Conservation (phyloP, 257 asterid genomes). For the Sherardia arvensis region DNA sequence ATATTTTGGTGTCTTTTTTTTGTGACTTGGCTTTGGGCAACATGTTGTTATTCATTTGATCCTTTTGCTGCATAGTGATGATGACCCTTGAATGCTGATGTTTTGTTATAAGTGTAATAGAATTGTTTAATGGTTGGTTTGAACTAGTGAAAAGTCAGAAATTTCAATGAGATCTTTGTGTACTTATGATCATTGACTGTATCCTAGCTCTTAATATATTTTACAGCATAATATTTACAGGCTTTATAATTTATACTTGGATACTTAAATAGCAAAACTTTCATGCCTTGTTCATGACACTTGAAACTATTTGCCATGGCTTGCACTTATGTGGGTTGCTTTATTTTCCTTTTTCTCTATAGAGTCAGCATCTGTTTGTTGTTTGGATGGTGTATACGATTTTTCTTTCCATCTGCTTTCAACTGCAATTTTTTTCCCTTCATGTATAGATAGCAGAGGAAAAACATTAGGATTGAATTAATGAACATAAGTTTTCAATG, state of each 20-base stretch:
- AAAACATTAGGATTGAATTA: no score
- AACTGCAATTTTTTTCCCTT: no score
- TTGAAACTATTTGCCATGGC: background rate
- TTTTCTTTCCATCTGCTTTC: background rate
- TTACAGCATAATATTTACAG: no score
- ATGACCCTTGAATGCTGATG: no score
- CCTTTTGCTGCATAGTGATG: background rate
- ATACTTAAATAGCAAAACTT: background rate
- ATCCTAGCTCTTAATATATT: background rate
- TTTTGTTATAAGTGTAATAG: no score
- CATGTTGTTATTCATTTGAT: background rate
- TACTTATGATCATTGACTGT: background rate
- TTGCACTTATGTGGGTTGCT: background rate
- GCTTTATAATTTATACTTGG: no score
- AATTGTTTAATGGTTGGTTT: no score
- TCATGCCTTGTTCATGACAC: background rate
- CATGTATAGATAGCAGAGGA: no score
- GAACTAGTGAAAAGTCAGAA: background rate
- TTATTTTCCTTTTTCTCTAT: background rate
- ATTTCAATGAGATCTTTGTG: background rate
- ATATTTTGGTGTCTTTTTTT: background rate
- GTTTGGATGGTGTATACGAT: background rate
- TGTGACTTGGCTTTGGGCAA: background rate
- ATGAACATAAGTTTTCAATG: no score
- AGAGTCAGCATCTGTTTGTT: background rate